phyloP scores from a whole-genome alignment of 176 grass and related monocot genomes.

The Elaeis guineensis region DNA sequence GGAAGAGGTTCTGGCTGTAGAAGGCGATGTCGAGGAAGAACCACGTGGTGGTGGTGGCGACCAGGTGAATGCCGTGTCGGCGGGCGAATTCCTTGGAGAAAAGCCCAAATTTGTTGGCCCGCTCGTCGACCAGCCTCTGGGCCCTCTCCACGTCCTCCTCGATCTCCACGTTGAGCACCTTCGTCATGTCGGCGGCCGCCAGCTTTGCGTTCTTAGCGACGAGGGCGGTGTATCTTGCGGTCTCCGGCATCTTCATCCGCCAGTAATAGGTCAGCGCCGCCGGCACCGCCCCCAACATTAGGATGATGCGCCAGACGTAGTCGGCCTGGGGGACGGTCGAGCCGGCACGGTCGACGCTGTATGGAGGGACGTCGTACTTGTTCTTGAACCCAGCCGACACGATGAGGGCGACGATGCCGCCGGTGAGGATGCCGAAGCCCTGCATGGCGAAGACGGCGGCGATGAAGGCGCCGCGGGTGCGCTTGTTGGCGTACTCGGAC shows the following conservation, averaged over 20 bases:
- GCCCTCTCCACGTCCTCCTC: conserved; percentile 8
- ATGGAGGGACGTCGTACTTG: conserved; percentile 29
- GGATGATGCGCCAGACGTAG: conserved; percentile 65
- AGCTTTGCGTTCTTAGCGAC: conserved; percentile 53
- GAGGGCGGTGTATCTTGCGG: conserved; percentile 78
- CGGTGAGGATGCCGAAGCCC: conserved; percentile 70
- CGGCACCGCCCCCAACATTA: conserved; percentile 62
- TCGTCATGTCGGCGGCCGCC: conserved; percentile 65
- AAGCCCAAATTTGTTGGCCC: conserved; percentile 34
- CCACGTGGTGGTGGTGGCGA: conserved; percentile 62
- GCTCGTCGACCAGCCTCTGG: background rate
- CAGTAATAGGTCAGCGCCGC: conserved; percentile 72
- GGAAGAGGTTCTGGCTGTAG: conserved; percentile 89
- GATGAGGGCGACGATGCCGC: conserved; percentile 34
- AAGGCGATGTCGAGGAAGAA: conserved; percentile 81
- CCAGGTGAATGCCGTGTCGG: conserved; percentile 52
- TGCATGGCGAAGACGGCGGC: conserved; percentile 82
- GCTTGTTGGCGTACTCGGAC: conserved; percentile 79
- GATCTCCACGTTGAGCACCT: conserved; percentile 46
- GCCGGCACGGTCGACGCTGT: background rate
- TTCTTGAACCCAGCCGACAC: conserved; percentile 48
- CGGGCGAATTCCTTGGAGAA: conserved; percentile 50
- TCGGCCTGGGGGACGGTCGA: conserved; percentile 44
- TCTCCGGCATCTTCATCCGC: conserved; percentile 96
- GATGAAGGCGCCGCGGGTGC: conserved; percentile 72